Base-by-base conservation (phyloP, 768 basidiomycete genomes). In the Suillus variegatus region DNA sequence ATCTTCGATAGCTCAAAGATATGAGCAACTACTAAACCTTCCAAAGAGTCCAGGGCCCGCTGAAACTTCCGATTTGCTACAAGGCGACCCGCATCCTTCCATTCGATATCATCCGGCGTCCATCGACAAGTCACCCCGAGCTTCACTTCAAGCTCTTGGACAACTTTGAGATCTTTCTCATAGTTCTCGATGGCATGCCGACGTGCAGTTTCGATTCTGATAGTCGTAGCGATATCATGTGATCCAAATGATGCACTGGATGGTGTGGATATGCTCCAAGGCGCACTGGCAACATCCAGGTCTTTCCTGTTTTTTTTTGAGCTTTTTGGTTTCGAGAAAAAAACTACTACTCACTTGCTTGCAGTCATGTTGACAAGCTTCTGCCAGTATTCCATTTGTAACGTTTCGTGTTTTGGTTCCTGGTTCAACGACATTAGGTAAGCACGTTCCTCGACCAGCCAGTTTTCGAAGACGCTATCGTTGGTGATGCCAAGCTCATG, bases 1-100 rank as follows among this genome's bases (percentile, higher is more conserved):
- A 65, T 61, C 64, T 73, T 73, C 3, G 65, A 63, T 0, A 73
- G 66, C 63, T 73, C 71, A 49, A 72, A 72, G 14, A 73, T 49
- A 9, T 60, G 67, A 18, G 43, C 20, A 9, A 73, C 63, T 14
- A 72, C 61, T 1, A 73, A 41, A 5, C 62, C 65, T 25, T 73
- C 66, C 14, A 73, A 46, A 32, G 56, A 9, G n/a, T 72, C 69
- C 7, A 71, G 57, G 3, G 69, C 67, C 1, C 35, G 22, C 28
- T 66, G 67, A 47, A 64, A 70, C 18, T 64, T 64, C 4, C 6
- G 38, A 6, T 36, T 61, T 7, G 36, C 47, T 1, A 61, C 65
- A 6, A 66, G 14, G 6, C 35, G 49, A 14, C 57, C 61, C 32
- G 28, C 64, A 13, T 63, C 51, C 14, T 35, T 22, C 68, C 63